Evolutionary conservation across 2,329 filamentous ascomycete genomes (phyloP), one percentile per base, ranked within the genome.

Genomic region (Colletotrichum liriopes): DNA sequence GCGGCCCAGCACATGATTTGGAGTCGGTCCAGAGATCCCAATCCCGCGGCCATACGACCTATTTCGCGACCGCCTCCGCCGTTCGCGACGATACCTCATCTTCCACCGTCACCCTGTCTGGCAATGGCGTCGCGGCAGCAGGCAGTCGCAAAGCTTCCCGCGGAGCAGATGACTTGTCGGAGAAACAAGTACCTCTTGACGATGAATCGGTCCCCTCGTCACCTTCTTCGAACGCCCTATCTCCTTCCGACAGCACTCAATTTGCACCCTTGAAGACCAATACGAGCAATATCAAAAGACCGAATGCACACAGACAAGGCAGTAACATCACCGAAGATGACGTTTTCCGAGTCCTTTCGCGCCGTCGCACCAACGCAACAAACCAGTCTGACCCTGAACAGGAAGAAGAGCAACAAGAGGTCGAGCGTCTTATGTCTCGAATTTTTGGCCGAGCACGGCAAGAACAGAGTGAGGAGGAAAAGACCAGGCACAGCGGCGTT

Each of bases 381-480:
- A 76, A 77, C 0, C 73, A 77, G 6, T 78, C 75, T 0, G 81
- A 84, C 5, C 86, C 86, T 56, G 82, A 83, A 58, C 84, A 84
- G n/a, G 63, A 65, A 0, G 79, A 81, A 18, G 81, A 84, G n/a
- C 74, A 77, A 2, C 74, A 79, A n/a, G 89, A 91, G 76, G 88
- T 92, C 41, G 85, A 91, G 62, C 83, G 85, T 14, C 81, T 93
- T 49, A 90, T 94, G 84, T 93, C 91, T 0, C 89, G 89, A 3
- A 93, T 94, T 87, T 94, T 94, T 76, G 92, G 92, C 7, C 83
- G 85, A 43, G 88, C 88, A 26, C 86, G 92, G 7, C 91, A 92
- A 75, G 86, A 88, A 55, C 84, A 89, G n/a, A 92, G 90, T 0
- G 89, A 93, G 73, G 91, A 93, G 73, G 92, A 93, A 75, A 90